These are phyloP conservation scores for Triticum timopheevii DNA, from an alignment of 176 grass and related monocot species.

Conservation along the genomic window DNA sequence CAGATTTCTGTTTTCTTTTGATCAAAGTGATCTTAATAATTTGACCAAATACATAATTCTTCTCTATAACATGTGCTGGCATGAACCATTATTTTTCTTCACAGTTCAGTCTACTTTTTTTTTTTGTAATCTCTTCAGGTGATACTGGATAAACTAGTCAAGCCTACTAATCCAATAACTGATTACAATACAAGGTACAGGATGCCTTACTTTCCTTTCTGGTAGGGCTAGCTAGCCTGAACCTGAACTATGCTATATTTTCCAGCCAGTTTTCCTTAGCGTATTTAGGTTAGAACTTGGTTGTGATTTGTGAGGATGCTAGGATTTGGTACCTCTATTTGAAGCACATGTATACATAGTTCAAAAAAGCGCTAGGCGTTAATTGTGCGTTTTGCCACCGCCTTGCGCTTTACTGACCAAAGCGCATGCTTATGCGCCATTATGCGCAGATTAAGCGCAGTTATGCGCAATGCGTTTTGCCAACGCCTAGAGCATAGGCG, in stretches of 20 bases:
- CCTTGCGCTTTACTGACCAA: no score
- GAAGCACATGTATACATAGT: neutral
- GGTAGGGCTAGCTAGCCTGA: neutral
- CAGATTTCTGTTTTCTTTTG: neutral
- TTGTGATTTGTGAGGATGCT: neutral
- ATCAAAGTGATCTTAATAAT: neutral
- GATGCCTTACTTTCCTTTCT: conserved; percentile 6
- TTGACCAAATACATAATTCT: neutral
- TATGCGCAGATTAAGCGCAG: no score
- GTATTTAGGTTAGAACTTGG: neutral
- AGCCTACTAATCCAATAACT: conserved; percentile 75
- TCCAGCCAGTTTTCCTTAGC: neutral
- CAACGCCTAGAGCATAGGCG: no score
- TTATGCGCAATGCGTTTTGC: no score
- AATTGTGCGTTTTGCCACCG: no score
- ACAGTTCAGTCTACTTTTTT: neutral
- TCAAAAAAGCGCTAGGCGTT: no score
- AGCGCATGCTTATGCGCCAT: no score
- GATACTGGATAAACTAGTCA: conserved; percentile 89
- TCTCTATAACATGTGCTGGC: conserved; percentile 2
- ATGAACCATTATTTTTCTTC: conserved; percentile 21
- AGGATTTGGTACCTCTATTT: neutral
- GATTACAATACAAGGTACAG: conserved; percentile 98
- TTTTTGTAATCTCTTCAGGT: conserved; percentile 57
- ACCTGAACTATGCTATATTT: neutral